Percentiles rank a stretch among this genome's conserved stretches.
phyloP scores from a whole-genome alignment of 2,329 filamentous ascomycete species.

The Penicillium sp. region DNA sequence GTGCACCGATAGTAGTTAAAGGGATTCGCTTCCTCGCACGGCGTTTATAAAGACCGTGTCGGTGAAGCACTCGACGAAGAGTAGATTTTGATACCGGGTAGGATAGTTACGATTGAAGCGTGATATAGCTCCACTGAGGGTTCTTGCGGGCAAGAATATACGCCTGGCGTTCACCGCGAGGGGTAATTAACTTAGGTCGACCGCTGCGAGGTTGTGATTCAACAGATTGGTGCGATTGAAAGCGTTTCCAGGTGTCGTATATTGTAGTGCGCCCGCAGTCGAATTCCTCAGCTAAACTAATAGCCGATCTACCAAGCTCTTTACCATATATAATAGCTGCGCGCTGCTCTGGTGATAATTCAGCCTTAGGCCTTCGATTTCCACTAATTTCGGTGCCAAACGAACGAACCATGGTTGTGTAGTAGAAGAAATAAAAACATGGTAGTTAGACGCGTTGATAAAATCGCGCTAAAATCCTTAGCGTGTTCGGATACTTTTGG shows the following conservation, averaged over 20 bases:
- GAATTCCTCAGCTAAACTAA: not conserved
- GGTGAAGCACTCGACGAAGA: too few relatives aligned
- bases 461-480: not conserved
- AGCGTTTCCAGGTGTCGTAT: not conserved
- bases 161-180: not conserved
- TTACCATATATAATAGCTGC: not conserved
- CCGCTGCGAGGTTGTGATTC: not conserved
- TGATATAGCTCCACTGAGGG: not conserved
- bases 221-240: too few relatives aligned
- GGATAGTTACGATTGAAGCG: not conserved
- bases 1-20: not conserved
- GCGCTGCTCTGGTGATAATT: not conserved
- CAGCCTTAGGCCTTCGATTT: not conserved
- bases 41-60: not conserved
- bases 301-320: too few relatives aligned
- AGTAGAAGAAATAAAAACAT: not conserved
- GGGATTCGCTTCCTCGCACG: not conserved
- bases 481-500: not conserved
- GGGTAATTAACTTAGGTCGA: not conserved
- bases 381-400: slow-evolving; percentile 4
- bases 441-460: not conserved
- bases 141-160: not conserved
- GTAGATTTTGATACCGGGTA: not conserved
- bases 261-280: not conserved
- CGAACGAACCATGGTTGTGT: not conserved